phyloP scores from a whole-genome alignment of 139 green algal species.

The Mychonastes homosphaera region DNA sequence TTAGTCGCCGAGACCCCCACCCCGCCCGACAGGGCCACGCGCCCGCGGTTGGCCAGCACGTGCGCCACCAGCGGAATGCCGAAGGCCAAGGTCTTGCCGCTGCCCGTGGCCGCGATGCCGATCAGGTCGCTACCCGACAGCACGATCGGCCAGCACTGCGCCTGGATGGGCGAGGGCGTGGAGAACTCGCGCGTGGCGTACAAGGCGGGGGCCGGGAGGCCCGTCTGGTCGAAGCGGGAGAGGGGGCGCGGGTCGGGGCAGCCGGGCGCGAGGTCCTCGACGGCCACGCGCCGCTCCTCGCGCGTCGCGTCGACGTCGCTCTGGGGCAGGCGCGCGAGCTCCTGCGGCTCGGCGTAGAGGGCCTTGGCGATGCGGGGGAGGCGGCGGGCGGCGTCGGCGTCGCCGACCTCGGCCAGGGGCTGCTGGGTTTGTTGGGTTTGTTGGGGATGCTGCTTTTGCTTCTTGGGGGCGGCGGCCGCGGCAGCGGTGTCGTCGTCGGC shows the following conservation, averaged over 20 bases:
- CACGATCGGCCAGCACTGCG: conserved; percentile 72
- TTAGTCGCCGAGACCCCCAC: too few relatives aligned
- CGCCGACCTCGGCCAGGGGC: conserved; percentile 41
- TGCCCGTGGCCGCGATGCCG: conserved; percentile 77
- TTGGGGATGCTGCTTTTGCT: conserved; percentile 19
- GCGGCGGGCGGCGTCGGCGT: conserved; percentile 31
- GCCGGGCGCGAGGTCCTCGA: too few relatives aligned
- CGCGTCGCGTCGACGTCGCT: conserved; percentile 30
- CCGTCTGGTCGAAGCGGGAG: conserved; percentile 45
- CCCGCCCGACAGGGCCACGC: conserved; percentile 3
- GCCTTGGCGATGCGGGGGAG: conserved; percentile 42
- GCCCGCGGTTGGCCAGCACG: conserved; percentile 49
- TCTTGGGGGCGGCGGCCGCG: conserved; percentile 4
- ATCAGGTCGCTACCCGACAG: conserved; percentile 70
- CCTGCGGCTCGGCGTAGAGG: conserved; percentile 47
- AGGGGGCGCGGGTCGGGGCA: conserved; percentile 36
- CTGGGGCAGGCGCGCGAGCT: conserved; percentile 28
- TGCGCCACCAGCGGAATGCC: conserved; percentile 71
- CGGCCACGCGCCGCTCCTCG: conserved; percentile 30
- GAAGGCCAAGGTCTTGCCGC: conserved; percentile 67
- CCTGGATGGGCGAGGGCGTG: conserved; percentile 70
- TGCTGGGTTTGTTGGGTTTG: conserved; percentile 11
- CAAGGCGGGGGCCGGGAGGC: conserved; percentile 51
- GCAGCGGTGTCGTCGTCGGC: neutral
- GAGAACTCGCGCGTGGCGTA: conserved; percentile 52